Conservation (phyloP, 2,329 filamentous ascomycete species). For the Claviceps pusilla region DNA sequence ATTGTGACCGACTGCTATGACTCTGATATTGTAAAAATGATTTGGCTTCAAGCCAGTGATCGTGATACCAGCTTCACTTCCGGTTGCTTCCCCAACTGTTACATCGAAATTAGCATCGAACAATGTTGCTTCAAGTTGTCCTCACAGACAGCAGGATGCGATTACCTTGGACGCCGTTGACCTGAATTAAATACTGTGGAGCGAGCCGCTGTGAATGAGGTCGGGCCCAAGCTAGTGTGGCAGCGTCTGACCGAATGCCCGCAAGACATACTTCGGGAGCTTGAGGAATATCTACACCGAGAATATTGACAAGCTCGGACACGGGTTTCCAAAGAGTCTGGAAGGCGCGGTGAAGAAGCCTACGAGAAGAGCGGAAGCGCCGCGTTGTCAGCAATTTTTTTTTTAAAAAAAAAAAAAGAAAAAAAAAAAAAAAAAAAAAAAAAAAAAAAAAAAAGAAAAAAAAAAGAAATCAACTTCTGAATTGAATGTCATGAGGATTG, state of each 20-base stretch:
- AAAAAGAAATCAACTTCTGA: neutral
- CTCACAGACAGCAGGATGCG: slow-evolving; percentile 2
- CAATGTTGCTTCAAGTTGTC: neutral
- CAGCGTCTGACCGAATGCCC: slow-evolving; percentile 72
- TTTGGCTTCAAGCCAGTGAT: slow-evolving; percentile 76
- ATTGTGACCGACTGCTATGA: slow-evolving; percentile 78
- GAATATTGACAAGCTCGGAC: slow-evolving; percentile 74
- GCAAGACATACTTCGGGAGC: slow-evolving; percentile 80
- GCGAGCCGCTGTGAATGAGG: slow-evolving; percentile 52
- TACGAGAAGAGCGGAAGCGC: slow-evolving; percentile 18
- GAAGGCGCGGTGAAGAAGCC: slow-evolving; percentile 73
- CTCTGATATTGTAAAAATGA: slow-evolving; percentile 84
- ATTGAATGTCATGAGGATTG: neutral
- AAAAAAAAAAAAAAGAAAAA: neutral
- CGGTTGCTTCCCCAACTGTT: slow-evolving; percentile 64
- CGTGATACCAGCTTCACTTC: slow-evolving; percentile 48
- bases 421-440: neutral
- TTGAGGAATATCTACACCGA: slow-evolving; percentile 87
- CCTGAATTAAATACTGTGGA: slow-evolving; percentile 77
- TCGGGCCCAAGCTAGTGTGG: slow-evolving; percentile 81
- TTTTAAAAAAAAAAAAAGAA: too few species aligned
- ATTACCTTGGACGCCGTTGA: slow-evolving; percentile 83
- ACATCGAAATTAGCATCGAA: neutral
- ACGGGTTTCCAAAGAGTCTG: slow-evolving; percentile 84
- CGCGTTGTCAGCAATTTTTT: neutral